Evolutionary conservation across 768 basidiomycete species (phyloP), one percentile per base, ranked within the genome.

Genomic region (Boletus tylopilopsis): DNA sequence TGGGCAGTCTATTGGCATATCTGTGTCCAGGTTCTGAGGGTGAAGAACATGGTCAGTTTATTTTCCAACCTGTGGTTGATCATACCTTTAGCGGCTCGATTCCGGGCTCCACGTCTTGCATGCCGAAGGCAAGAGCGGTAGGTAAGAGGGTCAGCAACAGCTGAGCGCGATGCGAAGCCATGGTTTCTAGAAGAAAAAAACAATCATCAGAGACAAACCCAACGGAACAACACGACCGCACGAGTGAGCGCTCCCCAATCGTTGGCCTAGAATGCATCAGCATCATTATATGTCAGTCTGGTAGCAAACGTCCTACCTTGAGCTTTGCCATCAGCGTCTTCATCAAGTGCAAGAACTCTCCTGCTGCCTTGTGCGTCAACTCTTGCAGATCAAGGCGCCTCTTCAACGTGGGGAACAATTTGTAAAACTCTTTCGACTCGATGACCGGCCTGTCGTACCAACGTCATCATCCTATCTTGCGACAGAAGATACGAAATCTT

Each of bases 241-340:
- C 81, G 80, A 41, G 80, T 78, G 22, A 84, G 64, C 0, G 82
- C 71, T 22, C 80, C 78, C 82, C 81, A 84, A 51, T 84, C 81
- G 47, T 81, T 81, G 2, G 78, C 74, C 81, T 82, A 40, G 24
- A 44, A 54, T 30, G 5, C 8, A 22, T 59, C 8, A 55, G 39
- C 16, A 42, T 48, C n/a, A 16, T n/a, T 5, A 4, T 11, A 5
- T n/a, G n/a, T 0, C 13, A 3, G 18, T n/a, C 39, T n/a, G 39
- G 21, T 3, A 8, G 10, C 2, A 19, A 34, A 46, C n/a, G 21
- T 24, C 50, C 40, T 32, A 78, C 82, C 73, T 82, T 83, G 46
- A 84, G 63, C 51, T 84, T 84, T 6, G 82, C 82, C 81, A 84
- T 84, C 41, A 84, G 53, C 0, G 78, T 78, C 63, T 84, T 84